Conservation (phyloP, 2,329 filamentous ascomycete genomes). For the Penicillium brasilianum region DNA sequence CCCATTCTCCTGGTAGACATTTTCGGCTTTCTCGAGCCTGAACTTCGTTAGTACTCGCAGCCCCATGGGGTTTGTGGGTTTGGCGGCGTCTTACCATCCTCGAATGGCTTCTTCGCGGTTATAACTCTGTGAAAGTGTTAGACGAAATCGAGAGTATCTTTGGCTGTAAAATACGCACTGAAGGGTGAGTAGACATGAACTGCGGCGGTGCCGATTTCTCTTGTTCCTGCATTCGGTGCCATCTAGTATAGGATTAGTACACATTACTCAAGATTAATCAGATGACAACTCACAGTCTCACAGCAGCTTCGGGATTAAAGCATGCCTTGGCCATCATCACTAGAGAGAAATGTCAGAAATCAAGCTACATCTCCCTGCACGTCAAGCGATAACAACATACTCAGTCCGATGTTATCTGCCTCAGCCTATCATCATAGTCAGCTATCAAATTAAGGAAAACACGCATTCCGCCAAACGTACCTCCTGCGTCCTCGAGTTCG, state of each 20-base stretch:
- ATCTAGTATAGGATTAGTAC: conserved; percentile 39
- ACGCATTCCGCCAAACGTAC: conserved; percentile 29
- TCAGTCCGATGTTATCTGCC: conserved; percentile 66
- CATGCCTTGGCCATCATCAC: conserved; percentile 68
- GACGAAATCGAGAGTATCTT: not conserved
- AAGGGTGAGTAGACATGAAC: conserved; percentile 66
- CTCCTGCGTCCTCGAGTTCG: conserved; percentile 64
- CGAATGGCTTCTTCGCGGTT: conserved; percentile 61
- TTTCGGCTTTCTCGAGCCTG: conserved; percentile 49
- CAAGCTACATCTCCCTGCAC: not conserved
- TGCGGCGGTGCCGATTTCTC: conserved; percentile 57
- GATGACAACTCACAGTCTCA: conserved; percentile 49
- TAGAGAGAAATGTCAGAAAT: conserved; percentile 29
- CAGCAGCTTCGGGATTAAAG: conserved; percentile 62
- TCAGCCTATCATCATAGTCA: conserved; percentile 48
- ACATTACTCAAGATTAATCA: not conserved
- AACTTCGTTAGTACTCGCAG: conserved; percentile 20
- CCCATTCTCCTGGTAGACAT: conserved; percentile 46
- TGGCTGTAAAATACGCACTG: conserved; percentile 36
- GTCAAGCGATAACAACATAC: conserved; percentile 34
- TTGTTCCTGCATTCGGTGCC: conserved; percentile 57
- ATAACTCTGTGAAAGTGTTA: conserved; percentile 45
- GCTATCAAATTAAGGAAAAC: not conserved
- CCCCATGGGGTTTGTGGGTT: not conserved
- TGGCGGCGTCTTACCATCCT: conserved; percentile 49